Evolutionary conservation across 306 rosid genomes (phyloP), one percentile per base, ranked within the genome.

Genomic region (Sechiopsis laciniata): DNA sequence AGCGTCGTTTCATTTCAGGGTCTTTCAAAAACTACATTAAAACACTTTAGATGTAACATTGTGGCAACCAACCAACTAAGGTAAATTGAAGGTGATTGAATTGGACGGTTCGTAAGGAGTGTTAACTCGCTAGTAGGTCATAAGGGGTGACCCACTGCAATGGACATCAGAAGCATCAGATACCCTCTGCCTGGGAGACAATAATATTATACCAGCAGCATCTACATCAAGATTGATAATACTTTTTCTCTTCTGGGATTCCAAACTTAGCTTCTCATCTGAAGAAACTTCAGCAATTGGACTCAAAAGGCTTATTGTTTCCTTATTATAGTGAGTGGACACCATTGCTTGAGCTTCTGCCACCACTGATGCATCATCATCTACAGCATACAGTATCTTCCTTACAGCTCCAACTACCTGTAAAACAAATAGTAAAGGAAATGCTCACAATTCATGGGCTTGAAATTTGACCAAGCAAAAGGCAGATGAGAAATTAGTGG

Each of bases 291-390:
- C 97, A 3, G 86, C 84, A 22, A 94, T 94, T 29, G 99, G 99
- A 74, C 96, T 91, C 87, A 91, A 79, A 21, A 57, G 69, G 20
- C 40, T 55, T 19, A 45, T 69, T 62, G 48, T 69, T 72, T 86
- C 96, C 55, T 79, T 78, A 26, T 79, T 78, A 26, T 26, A 65
- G 16, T 69, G 67, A 80, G 10, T 75, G 22, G 91, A 81, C 69
- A 90, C 21, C 83, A 94, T 84, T 37, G 96, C 97, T 84, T 91
- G 96, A 80, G 95, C 97, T 84, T 94, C 96, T 16, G 90, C 91
- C 67, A 91, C 85, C 55, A 90, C 92, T 0, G 88, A 78, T 55
- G 88, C 92, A 77, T 89, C 85, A 50, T 94, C 91, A 55, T 86
- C 97, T 0, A 91, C 73, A 46, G 97, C 97, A 85, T 94, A 94